phyloP scores from a whole-genome alignment of 2,329 filamentous ascomycete species.

The Ramularia collo-cygni region DNA sequence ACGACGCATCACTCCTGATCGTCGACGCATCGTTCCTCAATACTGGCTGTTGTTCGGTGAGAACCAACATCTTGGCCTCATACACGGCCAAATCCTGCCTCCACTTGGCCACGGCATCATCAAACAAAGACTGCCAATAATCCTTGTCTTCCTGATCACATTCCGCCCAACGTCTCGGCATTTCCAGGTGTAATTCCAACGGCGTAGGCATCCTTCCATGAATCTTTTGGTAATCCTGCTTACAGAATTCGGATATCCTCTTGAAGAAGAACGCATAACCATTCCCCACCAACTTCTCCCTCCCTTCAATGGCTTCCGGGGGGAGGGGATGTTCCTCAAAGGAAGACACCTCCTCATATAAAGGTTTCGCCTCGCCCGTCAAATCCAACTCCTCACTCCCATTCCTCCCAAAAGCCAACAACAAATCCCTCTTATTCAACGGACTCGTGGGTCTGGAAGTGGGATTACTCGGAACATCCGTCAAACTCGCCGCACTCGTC shows the following conservation, averaged over 20 bases:
- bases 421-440: constrained; percentile 22
- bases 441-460: constrained; percentile 22
- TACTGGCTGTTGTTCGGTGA: constrained; percentile 20
- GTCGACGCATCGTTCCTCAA: constrained; percentile 16
- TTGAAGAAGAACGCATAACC: constrained; percentile 28
- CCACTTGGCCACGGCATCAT: constrained; percentile 23
- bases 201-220: constrained; percentile 22
- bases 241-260: constrained; percentile 13
- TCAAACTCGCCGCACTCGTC: constrained; percentile 22
- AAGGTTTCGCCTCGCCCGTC: constrained; percentile 15
- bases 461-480: constrained; percentile 25
- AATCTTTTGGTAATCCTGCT: constrained; percentile 22
- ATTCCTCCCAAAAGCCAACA: constrained; percentile 26
- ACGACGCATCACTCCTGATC: constrained; percentile 15
- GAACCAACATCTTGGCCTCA: constrained; percentile 25
- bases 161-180: constrained; percentile 24
- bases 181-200: constrained; percentile 25
- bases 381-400: constrained; percentile 14
- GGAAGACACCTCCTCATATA: constrained; percentile 20
- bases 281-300: constrained; percentile 17
- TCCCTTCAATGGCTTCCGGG: constrained; percentile 16
- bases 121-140: constrained; percentile 25
- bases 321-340: constrained; percentile 17
- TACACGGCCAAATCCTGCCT: constrained; percentile 24
- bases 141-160: constrained; percentile 18